Base-by-base conservation (phyloP, 2,329 filamentous ascomycete species). In the Hypoxylon sp. region DNA sequence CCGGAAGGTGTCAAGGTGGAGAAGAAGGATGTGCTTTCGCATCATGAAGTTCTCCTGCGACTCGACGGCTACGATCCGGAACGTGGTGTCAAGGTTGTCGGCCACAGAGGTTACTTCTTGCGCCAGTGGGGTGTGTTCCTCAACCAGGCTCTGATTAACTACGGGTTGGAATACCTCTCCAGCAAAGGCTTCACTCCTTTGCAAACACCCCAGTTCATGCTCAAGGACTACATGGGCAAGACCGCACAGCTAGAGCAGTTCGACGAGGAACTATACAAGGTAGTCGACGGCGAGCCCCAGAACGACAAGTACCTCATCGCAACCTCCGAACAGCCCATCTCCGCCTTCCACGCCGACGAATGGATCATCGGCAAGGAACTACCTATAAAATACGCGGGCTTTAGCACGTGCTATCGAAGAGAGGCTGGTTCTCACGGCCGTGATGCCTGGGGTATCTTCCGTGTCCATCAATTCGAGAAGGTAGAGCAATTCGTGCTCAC, bases 391-490 rank as follows among this genome's bases (percentile, higher is more conserved):
- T 90, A 90, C 68, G 89, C 91, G 31, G 94, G 94, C 5, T 97
- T 93, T 78, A 92, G 87, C 63, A 96, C 93, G 20, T 97, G 92
- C 73, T 99, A 96, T 79, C 84, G 94, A 63, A 92, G 95, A 75
- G 94, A 99, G 72, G 94, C 94, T 29, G 94, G 94, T 44, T 87
- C 90, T 13, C 93, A 94, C 68, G 88, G 91, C 20, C 89, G 91
- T 69, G 91, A 99, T 71, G 93, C 93, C 1, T 99, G 94, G 94
- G 94, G 94, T 48, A 91, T 97, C 56, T 99, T 97, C 82, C 88
- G 94, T 60, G 92, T 97, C 19, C 94, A 99, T 72, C 93, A 99
- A 72, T 99, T 97, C 67, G 93, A 97, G 73, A 97, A 95, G 82
- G 87, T 77, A 8, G 75, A 77, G 63, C 75, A 77, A 60, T 77